Percentiles rank a stretch among this genome's conserved stretches.
Evolutionary conservation across 2,329 filamentous ascomycete genomes (phyloP).

Genomic region (Stagonosporopsis chrysanthemi): DNA sequence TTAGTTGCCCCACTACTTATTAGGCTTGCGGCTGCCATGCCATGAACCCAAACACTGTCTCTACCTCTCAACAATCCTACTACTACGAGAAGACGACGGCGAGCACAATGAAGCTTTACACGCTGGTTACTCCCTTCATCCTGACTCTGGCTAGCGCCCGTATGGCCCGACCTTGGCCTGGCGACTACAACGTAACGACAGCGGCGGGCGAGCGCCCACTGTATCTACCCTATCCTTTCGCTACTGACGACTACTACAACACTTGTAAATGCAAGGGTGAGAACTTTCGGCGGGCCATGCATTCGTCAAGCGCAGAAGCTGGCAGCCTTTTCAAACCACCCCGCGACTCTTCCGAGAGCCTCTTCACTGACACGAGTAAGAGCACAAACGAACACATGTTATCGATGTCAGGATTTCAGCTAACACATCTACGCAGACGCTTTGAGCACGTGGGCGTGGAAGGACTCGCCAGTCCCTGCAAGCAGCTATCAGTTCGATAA

Average conservation of each 20-base stretch:
- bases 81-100: background rate
- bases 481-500: background rate
- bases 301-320: background rate
- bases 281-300: conserved; percentile 13
- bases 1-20: background rate
- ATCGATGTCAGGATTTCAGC: too few species aligned
- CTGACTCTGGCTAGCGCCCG: background rate
- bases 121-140: background rate
- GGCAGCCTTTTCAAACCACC: conserved; percentile 11
- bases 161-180: background rate
- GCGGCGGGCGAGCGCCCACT: background rate
- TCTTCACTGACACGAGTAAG: background rate
- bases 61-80: background rate
- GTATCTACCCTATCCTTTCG: conserved; percentile 1
- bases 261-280: conserved; percentile 13
- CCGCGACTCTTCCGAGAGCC: conserved; percentile 7
- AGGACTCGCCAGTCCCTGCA: background rate
- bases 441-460: conserved; percentile 3
- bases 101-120: background rate
- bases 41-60: background rate
- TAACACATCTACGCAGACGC: background rate
- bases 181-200: background rate
- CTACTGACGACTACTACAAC: background rate
- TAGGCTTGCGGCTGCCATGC: background rate
- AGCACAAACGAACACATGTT: too few species aligned